Percentiles rank a stretch among this genome's conserved stretches.
Evolutionary conservation across 148 eudicot species (phyloP).

Genomic region (Silene uniflora): DNA sequence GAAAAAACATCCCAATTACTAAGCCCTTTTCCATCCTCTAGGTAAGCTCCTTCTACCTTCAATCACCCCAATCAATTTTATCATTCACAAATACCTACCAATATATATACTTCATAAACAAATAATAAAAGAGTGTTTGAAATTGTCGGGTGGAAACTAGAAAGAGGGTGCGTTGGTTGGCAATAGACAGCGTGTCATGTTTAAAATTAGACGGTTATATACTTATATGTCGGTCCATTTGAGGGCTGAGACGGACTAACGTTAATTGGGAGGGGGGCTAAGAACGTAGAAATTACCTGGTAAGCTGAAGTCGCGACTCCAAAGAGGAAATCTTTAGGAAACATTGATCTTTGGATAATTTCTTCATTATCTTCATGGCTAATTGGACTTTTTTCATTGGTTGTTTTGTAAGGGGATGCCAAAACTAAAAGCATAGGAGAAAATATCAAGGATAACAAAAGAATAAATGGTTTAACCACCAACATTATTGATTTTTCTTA

Average conservation of each 20-base stretch:
- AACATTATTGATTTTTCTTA: not conserved
- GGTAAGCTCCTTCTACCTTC: conserved; percentile 63
- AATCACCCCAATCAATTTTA: not conserved
- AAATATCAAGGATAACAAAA: not conserved
- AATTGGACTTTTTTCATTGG: not conserved
- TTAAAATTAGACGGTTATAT: too few relatives aligned
- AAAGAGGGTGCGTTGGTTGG: too few relatives aligned
- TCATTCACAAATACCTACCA: not conserved
- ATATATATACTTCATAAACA: not conserved
- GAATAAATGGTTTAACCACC: too few relatives aligned
- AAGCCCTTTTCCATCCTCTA: conserved; percentile 59
- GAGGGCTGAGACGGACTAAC: too few relatives aligned
- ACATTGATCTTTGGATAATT: conserved; percentile 16
- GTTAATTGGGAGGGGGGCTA: too few relatives aligned
- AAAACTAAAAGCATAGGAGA: not conserved
- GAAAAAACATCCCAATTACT: conserved; percentile 57
- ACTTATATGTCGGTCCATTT: too few relatives aligned
- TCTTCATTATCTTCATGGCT: conserved; percentile 6
- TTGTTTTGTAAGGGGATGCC: not conserved
- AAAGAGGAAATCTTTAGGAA: conserved; percentile 21
- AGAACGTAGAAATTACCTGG: not conserved
- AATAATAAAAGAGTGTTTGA: not conserved
- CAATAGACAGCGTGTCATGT: too few relatives aligned
- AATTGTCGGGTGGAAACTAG: not conserved
- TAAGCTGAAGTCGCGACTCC: conserved; percentile 22